Evolutionary conservation across 768 basidiomycete genomes (phyloP).

Genomic region (Zangia roseola): DNA sequence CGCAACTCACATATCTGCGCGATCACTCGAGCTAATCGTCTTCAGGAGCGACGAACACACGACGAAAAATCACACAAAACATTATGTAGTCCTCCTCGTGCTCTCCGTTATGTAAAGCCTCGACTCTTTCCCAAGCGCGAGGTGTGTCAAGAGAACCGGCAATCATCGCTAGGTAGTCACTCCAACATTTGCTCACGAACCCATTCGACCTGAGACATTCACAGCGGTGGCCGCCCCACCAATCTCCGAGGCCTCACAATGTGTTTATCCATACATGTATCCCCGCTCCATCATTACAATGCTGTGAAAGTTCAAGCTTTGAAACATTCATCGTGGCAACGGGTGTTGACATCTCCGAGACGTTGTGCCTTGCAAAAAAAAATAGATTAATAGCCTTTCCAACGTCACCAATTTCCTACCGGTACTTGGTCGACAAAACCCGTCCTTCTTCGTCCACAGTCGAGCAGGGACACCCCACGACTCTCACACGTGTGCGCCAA

Average conservation of each 20-base stretch:
- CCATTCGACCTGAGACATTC: too few relatives aligned
- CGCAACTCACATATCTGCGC: slow-evolving; percentile 23
- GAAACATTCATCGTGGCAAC: slow-evolving; percentile 16
- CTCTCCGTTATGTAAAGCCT: slow-evolving; percentile 29
- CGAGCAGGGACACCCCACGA: too few relatives aligned
- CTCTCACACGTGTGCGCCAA: too few relatives aligned
- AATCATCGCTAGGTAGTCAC: too few relatives aligned
- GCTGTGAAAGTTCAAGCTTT: slow-evolving; percentile 16
- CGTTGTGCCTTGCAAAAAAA: slow-evolving; percentile 1
- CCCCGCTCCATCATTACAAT: slow-evolving; percentile 6
- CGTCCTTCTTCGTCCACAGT: too few relatives aligned
- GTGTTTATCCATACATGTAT: slow-evolving; percentile 7
- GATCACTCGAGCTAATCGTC: too few relatives aligned
- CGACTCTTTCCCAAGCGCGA: slow-evolving; percentile 19
- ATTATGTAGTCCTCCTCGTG: slow-evolving; percentile 20
- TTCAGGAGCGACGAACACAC: slow-evolving; percentile 2
- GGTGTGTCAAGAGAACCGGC: too few relatives aligned
- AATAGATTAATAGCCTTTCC: neutral
- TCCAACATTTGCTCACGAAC: too few relatives aligned
- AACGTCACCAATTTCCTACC: neutral
- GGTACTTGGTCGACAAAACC: too few relatives aligned
- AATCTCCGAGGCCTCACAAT: too few relatives aligned
- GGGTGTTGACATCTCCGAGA: slow-evolving; percentile 11
- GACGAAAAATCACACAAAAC: slow-evolving; percentile 4
- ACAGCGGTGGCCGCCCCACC: too few relatives aligned